Evolutionary conservation across 1,284 basidiomycete species (phyloP).

Genomic region (Neotropicomus parvogracilis): DNA sequence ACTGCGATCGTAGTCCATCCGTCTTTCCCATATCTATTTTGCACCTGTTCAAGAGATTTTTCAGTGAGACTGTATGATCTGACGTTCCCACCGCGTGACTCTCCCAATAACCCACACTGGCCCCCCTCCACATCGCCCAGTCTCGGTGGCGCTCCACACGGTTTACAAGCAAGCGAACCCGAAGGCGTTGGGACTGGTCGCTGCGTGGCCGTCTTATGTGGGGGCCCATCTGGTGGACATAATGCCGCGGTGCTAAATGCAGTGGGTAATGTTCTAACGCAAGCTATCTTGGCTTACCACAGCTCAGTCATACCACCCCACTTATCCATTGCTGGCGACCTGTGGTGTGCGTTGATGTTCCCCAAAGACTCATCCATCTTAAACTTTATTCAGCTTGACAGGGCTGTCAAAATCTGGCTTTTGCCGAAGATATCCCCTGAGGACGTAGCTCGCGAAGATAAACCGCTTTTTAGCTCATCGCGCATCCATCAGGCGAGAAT

Average conservation of each 20-base stretch:
- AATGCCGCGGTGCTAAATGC: constrained; percentile 60
- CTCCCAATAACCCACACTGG: constrained; percentile 55
- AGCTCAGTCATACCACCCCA: constrained; percentile 60
- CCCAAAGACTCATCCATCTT: constrained; percentile 6
- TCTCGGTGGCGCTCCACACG: constrained; percentile 65
- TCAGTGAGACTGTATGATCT: constrained; percentile 65
- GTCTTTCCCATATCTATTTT: constrained; percentile 51
- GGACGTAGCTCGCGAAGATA: constrained; percentile 58
- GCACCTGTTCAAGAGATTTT: constrained; percentile 66
- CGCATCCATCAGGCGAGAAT: constrained; percentile 64
- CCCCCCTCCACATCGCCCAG: constrained; percentile 48
- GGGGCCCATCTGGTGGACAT: constrained; percentile 69
- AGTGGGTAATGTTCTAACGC: constrained; percentile 37
- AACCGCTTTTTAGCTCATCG: constrained; percentile 66
- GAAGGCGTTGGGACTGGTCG: constrained; percentile 61
- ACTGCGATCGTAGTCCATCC: constrained; percentile 65
- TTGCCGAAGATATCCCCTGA: constrained; percentile 35
- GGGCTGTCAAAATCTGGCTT: constrained; percentile 69
- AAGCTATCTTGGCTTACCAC: constrained; percentile 9
- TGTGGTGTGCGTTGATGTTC: constrained; percentile 53
- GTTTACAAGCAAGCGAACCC: constrained; percentile 52
- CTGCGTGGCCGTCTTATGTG: constrained; percentile 61
- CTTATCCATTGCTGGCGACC: constrained; percentile 62
- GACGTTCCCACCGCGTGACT: constrained; percentile 34
- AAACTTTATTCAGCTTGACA: constrained; percentile 51